Evolutionary conservation across 345 rosid species (phyloP), one percentile per base, ranked within the genome.

Genomic region (Pistacia atlantica): DNA sequence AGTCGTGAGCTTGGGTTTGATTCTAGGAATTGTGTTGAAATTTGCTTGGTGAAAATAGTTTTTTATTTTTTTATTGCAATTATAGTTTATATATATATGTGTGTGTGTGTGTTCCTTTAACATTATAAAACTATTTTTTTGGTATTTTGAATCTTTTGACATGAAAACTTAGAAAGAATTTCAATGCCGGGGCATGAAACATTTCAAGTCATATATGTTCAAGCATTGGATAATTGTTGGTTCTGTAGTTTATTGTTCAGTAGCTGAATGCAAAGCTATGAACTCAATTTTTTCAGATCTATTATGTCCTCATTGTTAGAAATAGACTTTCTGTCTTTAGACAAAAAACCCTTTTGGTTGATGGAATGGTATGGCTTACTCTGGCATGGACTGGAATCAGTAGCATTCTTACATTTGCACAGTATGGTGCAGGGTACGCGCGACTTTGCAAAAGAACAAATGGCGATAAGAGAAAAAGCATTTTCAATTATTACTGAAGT

Each of bases 371-470:
- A 12, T 0, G 31, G n/a, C n/a, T 13, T 48, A 48, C 18, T 48
- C 33, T 71, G 37, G 69, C 64, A 31, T 65, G 76, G 64, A 33
- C 31, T 28, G 49, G 20, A 60, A 4, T 54, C 35, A 52, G 33
- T 35, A 37, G 59, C 13, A 28, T 67, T 61, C 68, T 73, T 58
- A 63, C 42, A 20, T 28, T 75, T 80, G 51, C 14, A 64, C 28
- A 49, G 46, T 28, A 52, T 78, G 61, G 20, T 80, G 58, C 69
- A 95, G 98, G 97, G 98, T 64, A 92, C 97, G 65, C 91, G 97
- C 73, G 99, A 96, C 82, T 96, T 93, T 77, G 90, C 95, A 5
- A 91, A 88, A 78, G 99, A 91, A 60, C 93, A 93, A 86, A 96
- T 91, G 99, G 81, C 84, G 14, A 74, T 92, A 75, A 83, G 97